These are phyloP conservation scores for Fusarium sp. DNA, from an alignment of 2,329 filamentous ascomycete genomes.

Conservation along the genomic window DNA sequence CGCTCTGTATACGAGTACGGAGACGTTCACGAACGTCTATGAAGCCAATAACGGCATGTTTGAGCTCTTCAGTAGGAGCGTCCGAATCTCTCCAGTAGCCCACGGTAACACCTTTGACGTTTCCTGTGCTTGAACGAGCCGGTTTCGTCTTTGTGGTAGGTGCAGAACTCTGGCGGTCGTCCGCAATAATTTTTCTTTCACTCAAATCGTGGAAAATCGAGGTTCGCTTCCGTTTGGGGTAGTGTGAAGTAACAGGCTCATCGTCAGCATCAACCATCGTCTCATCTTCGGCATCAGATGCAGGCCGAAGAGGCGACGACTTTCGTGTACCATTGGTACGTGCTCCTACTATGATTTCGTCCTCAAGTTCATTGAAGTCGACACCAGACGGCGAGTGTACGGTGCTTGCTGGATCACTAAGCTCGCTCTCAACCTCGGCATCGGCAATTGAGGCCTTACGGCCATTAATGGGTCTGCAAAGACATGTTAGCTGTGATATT, in stretches of 20 bases:
- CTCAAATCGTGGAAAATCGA: slow-evolving; percentile 62
- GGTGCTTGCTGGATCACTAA: slow-evolving; percentile 56
- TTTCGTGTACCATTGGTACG: slow-evolving; percentile 54
- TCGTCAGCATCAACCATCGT: slow-evolving; percentile 57
- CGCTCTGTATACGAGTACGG: slow-evolving; percentile 66
- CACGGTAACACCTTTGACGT: slow-evolving; percentile 61
- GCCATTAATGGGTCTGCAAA: slow-evolving; percentile 46
- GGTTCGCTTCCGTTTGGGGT: slow-evolving; percentile 67
- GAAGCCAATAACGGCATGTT: slow-evolving; percentile 71
- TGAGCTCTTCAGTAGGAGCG: slow-evolving; percentile 59
- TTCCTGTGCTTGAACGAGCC: slow-evolving; percentile 45
- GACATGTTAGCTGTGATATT: slow-evolving; percentile 40
- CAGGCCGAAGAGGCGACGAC: slow-evolving; percentile 49
- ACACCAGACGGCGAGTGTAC: slow-evolving; percentile 53
- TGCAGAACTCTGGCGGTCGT: slow-evolving; percentile 44
- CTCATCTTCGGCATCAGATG: slow-evolving; percentile 56
- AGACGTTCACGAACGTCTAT: slow-evolving; percentile 71
- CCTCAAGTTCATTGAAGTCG: slow-evolving; percentile 56
- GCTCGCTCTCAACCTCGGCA: slow-evolving; percentile 55
- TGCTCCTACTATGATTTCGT: slow-evolving; percentile 65
- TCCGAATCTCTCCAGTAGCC: slow-evolving; percentile 71
- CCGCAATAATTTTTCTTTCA: slow-evolving; percentile 58
- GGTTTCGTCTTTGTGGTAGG: slow-evolving; percentile 44
- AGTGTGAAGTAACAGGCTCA: slow-evolving; percentile 54
- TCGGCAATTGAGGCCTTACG: slow-evolving; percentile 51